Evolutionary conservation across 441 rosid species (phyloP).

Genomic region (Erysimum cheiri): DNA sequence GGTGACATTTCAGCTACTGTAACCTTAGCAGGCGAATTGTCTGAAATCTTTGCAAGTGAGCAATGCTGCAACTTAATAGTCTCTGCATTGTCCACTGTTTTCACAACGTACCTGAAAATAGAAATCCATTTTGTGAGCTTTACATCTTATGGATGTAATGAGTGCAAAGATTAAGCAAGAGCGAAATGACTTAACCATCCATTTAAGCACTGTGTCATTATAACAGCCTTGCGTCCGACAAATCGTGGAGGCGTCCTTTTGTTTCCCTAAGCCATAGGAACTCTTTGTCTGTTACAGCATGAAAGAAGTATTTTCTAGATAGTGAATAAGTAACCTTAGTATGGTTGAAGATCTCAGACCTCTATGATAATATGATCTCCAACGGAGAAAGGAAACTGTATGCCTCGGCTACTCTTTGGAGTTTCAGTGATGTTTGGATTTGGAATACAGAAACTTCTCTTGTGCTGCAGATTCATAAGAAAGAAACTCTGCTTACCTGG

Average conservation of each 20-base stretch:
- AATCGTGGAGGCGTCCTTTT: slow-evolving; percentile 92
- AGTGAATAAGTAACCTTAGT: slow-evolving; percentile 7
- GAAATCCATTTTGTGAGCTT: slow-evolving; percentile 18
- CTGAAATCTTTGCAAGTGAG: slow-evolving; percentile 75
- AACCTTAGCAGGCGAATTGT: slow-evolving; percentile 50
- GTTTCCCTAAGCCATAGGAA: slow-evolving; percentile 75
- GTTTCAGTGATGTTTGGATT: slow-evolving; percentile 54
- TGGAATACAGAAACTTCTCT: slow-evolving; percentile 57
- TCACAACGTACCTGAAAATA: slow-evolving; percentile 84
- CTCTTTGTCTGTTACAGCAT: slow-evolving; percentile 36
- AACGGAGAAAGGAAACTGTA: slow-evolving; percentile 88
- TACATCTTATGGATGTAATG: slow-evolving; percentile 5
- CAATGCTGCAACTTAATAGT: slow-evolving; percentile 95
- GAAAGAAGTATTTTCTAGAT: neutral
- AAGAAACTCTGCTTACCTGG: slow-evolving; percentile 4
- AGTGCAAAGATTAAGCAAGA: neutral
- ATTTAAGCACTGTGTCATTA: slow-evolving; percentile 93
- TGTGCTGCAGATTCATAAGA: slow-evolving; percentile 53
- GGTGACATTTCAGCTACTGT: slow-evolving; percentile 63
- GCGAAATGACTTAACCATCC: slow-evolving; percentile 66
- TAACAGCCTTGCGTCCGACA: slow-evolving; percentile 96
- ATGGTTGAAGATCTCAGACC: slow-evolving; percentile 49
- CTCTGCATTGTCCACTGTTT: slow-evolving; percentile 92
- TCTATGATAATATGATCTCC: slow-evolving; percentile 87
- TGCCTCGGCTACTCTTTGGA: slow-evolving; percentile 74